These are phyloP conservation scores for Diaporthe sp. DNA, from an alignment of 2,329 filamentous ascomycete genomes.

Conservation along the genomic window DNA sequence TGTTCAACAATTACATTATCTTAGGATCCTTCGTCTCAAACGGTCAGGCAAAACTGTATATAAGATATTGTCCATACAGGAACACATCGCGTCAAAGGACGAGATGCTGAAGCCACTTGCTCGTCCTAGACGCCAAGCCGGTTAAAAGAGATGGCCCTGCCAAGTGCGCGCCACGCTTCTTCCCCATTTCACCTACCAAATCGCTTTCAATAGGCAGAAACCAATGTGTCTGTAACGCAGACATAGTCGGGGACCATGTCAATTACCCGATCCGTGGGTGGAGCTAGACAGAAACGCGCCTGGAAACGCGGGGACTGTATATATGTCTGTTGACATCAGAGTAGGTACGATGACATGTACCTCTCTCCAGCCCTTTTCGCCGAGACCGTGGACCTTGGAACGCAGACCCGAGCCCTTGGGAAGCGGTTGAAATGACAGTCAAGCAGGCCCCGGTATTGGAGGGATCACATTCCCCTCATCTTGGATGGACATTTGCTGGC, in stretches of 20 bases:
- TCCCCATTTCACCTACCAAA: background rate
- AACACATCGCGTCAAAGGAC: background rate
- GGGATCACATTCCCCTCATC: constrained; percentile 9
- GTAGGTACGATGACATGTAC: background rate
- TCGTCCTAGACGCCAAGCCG: constrained; percentile 5
- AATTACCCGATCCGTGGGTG: background rate
- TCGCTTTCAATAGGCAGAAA: constrained; percentile 5
- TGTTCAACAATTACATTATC: too few relatives aligned
- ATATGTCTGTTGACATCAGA: background rate
- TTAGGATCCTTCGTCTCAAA: too few relatives aligned
- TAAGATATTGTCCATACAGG: too few relatives aligned
- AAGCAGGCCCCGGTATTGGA: background rate
- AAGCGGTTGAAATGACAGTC: background rate
- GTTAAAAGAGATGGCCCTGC: constrained; percentile 8
- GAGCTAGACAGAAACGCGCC: background rate
- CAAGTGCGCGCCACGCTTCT: background rate
- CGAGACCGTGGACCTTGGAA: background rate
- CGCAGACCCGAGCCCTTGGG: background rate
- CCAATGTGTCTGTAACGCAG: background rate
- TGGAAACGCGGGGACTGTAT: background rate
- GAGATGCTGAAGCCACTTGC: background rate
- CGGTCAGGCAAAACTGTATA: background rate
- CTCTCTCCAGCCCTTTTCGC: background rate
- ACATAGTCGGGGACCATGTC: background rate
- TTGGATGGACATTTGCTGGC: background rate